A percentile compares a stretch with the other conserved stretches of the same genome.
These are phyloP conservation scores for Teunomyces aglyptinius DNA, from an alignment of 805 yeast genomes.

Conservation along the genomic window DNA sequence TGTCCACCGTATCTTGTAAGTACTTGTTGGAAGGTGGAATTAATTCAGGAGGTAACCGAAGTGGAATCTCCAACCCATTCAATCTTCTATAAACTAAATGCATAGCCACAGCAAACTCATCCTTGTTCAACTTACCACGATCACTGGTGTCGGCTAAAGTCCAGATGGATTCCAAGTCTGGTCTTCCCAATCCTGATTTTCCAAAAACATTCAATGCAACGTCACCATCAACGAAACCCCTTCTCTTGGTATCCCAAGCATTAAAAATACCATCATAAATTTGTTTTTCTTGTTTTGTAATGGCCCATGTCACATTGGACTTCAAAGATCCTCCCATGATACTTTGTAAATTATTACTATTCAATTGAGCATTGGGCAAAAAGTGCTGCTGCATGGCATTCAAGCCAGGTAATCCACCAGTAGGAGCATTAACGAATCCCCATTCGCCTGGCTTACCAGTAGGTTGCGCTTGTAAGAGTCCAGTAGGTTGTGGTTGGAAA, in stretches of 20 bases:
- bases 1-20: slow-evolving; percentile 66
- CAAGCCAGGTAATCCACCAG: slow-evolving; percentile 70
- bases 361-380: slow-evolving; percentile 49
- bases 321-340: slow-evolving; percentile 41
- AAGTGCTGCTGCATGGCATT: slow-evolving; percentile 67
- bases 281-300: slow-evolving; percentile 81
- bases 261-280: slow-evolving; percentile 84
- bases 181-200: slow-evolving; percentile 83
- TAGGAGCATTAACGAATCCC: slow-evolving; percentile 71
- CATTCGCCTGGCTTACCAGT: slow-evolving; percentile 77
- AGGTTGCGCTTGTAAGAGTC: slow-evolving; percentile 47
- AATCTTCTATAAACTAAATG: slow-evolving; percentile 88
- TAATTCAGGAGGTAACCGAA: slow-evolving; percentile 79
- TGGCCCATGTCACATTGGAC: slow-evolving; percentile 73
- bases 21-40: slow-evolving; percentile 82
- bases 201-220: slow-evolving; percentile 84
- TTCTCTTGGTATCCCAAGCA: slow-evolving; percentile 73
- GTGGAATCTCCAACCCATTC: slow-evolving; percentile 85
- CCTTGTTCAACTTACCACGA: slow-evolving; percentile 79
- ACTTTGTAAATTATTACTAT: slow-evolving; percentile 38
- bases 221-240: slow-evolving; percentile 74
- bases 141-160: slow-evolving; percentile 79
- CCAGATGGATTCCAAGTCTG: slow-evolving; percentile 91
- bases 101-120: slow-evolving; percentile 96
- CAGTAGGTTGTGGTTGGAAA: slow-evolving; percentile 27